Conservation (phyloP, 78 protist genomes). For the Neovahlkampfia damariscottae region DNA sequence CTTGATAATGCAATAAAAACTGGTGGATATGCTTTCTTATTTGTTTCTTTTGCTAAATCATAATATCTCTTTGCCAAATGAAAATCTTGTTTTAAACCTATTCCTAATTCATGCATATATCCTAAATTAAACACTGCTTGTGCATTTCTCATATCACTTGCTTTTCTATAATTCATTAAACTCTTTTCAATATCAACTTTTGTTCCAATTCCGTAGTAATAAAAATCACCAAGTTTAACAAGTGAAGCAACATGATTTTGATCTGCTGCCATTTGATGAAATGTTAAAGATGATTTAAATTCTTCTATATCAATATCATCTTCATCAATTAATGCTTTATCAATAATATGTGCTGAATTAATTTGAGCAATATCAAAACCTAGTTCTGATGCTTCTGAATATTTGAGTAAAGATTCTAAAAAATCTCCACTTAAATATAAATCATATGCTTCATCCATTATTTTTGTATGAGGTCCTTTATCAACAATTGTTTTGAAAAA, state of each 20-base stretch:
- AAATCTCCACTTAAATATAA: constrained; percentile 37
- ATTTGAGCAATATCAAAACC: constrained; percentile 69
- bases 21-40: constrained; percentile 44
- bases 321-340: constrained; percentile 13
- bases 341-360: constrained; percentile 57
- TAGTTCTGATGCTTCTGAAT: constrained; percentile 53
- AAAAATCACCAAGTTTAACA: constrained; percentile 61
- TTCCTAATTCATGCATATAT: constrained; percentile 63
- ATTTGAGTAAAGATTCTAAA: constrained; percentile 25
- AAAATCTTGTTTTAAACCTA: constrained; percentile 52
- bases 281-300: neutral
- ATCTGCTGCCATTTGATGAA: constrained; percentile 21
- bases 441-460: constrained; percentile 32
- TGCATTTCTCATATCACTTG: neutral
- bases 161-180: neutral
- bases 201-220: constrained; percentile 65
- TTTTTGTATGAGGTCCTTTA: constrained; percentile 37
- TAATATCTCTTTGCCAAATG: constrained; percentile 73
- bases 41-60: constrained; percentile 38
- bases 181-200: neutral
- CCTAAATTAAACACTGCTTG: constrained; percentile 71
- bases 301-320: neutral
- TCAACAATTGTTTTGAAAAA: constrained; percentile 50
- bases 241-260: constrained; percentile 23
- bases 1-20: constrained; percentile 37